Conservation (phyloP, 169 alveolate genomes). For the Miamiensis avidus region DNA sequence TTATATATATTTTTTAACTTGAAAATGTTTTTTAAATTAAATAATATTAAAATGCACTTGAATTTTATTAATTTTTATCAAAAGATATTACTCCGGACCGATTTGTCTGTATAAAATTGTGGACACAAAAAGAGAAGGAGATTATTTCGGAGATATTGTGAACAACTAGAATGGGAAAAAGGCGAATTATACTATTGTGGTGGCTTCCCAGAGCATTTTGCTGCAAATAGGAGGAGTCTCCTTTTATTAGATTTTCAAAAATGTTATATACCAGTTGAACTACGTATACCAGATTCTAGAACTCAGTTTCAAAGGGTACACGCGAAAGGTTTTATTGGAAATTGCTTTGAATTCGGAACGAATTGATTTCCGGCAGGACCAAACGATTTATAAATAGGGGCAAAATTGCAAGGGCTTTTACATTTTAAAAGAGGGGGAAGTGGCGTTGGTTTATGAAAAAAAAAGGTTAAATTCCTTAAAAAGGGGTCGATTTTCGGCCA, state of each 20-base stretch:
- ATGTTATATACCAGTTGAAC: background rate
- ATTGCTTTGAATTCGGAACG: background rate
- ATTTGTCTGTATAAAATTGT: background rate
- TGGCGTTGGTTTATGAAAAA: background rate
- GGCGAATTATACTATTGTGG: background rate
- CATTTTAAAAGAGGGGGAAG: background rate
- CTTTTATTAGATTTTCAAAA: no score
- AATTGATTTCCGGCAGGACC: background rate
- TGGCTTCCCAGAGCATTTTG: background rate
- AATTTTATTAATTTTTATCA: no score
- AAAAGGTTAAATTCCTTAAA: background rate
- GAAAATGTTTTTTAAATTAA: no score
- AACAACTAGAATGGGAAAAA: background rate
- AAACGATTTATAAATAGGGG: background rate
- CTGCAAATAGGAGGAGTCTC: background rate
- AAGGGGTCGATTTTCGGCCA: background rate
- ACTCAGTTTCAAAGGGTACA: background rate
- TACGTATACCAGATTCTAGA: background rate
- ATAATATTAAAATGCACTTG: no score
- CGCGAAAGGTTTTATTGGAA: background rate
- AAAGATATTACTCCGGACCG: background rate
- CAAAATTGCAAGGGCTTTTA: no score
- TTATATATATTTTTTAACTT: background rate
- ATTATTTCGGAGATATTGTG: background rate
- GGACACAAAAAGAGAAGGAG: background rate